Conservation (phyloP, 495 filamentous ascomycete species). For the Eremomyces bilateralis region DNA sequence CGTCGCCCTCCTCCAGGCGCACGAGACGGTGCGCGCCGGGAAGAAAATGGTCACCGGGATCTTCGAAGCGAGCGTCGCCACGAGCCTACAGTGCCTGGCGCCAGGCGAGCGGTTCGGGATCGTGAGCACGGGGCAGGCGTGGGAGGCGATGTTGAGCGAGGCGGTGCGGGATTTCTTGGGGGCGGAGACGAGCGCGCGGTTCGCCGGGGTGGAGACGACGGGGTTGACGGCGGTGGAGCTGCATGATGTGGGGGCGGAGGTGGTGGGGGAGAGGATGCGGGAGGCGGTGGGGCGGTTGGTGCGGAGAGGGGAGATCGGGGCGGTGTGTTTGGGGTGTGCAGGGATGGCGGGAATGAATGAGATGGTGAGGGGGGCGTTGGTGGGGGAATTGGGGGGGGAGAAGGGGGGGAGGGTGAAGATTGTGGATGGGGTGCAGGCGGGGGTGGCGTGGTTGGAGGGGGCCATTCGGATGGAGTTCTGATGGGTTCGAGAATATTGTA, state of each 20-base stretch:
- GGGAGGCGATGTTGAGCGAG: conserved; percentile 46
- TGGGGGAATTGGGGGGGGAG: conserved; percentile 36
- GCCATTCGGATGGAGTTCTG: conserved; percentile 13
- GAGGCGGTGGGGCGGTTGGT: conserved; percentile 42
- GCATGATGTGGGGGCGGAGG: conserved; percentile 41
- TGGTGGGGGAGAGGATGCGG: conserved; percentile 41
- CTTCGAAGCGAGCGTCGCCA: conserved; percentile 56
- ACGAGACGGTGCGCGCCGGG: conserved; percentile 7
- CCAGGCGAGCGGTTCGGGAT: conserved; percentile 53
- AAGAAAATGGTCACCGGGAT: conserved; percentile 55
- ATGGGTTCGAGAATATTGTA: too few relatives aligned
- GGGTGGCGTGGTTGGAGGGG: conserved; percentile 43
- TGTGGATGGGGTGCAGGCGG: conserved; percentile 70
- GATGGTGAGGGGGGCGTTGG: conserved; percentile 48
- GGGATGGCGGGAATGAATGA: conserved; percentile 83
- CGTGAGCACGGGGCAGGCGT: conserved; percentile 66
- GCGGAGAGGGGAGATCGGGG: conserved; percentile 30
- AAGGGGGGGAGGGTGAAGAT: conserved; percentile 41
- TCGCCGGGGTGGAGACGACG: conserved; percentile 66
- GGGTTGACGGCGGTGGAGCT: conserved; percentile 65
- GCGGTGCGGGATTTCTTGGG: conserved; percentile 38
- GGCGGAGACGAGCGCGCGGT: conserved; percentile 18
- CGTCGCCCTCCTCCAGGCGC: conserved; percentile 32
- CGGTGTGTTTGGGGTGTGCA: conserved; percentile 62
- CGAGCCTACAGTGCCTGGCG: conserved; percentile 29